phyloP scores from a whole-genome alignment of 2,329 filamentous ascomycete species.

The Fusarium palustre region DNA sequence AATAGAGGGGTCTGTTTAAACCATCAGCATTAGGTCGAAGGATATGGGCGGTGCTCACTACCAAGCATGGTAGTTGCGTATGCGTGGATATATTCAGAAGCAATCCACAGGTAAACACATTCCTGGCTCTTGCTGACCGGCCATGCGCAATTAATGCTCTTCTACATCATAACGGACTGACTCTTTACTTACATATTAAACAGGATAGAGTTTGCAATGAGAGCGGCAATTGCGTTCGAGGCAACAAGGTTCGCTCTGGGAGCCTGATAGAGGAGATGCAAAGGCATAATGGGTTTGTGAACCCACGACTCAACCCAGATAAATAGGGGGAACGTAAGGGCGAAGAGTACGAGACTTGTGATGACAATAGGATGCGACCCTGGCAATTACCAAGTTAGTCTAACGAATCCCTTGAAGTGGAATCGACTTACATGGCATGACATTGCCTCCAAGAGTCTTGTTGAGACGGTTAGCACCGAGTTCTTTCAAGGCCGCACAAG shows the following conservation, averaged over 20 bases:
- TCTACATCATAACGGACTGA: not conserved
- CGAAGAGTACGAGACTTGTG: conserved; percentile 61
- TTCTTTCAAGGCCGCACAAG: not conserved
- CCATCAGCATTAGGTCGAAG: not conserved
- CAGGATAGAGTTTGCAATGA: conserved; percentile 66
- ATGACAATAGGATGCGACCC: conserved; percentile 71
- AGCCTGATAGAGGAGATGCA: conserved; percentile 61
- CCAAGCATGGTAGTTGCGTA: not conserved
- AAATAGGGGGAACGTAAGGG: conserved; percentile 62
- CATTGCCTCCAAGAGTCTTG: conserved; percentile 72
- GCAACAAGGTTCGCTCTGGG: conserved; percentile 70
- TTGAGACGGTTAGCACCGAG: conserved; percentile 1
- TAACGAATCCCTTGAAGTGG: too few relatives aligned
- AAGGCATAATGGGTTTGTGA: conserved; percentile 69
- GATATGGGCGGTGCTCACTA: not conserved
- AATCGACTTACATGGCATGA: conserved; percentile 64
- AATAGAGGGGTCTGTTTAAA: conserved; percentile 72
- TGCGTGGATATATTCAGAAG: not conserved
- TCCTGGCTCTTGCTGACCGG: not conserved
- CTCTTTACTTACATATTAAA: conserved; percentile 66
- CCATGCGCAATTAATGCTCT: conserved; percentile 3
- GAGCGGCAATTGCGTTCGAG: conserved; percentile 63
- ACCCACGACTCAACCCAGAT: conserved; percentile 64
- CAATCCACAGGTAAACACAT: not conserved
- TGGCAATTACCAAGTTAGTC: conserved; percentile 42